Percentiles rank a stretch among this genome's conserved stretches.
Evolutionary conservation across 345 rosid genomes (phyloP).

Genomic region (Limnanthes douglasii): DNA sequence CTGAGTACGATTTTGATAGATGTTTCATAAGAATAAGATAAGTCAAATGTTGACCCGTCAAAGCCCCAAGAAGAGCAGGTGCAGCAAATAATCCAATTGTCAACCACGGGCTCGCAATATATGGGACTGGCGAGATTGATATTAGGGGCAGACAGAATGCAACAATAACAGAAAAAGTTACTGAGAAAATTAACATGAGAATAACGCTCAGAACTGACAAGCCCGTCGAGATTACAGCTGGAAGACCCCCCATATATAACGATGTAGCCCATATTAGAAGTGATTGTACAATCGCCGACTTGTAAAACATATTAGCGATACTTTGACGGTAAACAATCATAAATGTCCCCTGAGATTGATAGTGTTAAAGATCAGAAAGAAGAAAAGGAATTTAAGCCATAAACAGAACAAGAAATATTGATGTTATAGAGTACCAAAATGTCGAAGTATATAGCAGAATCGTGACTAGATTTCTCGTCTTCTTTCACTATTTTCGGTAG

Average conservation of each 20-base stretch:
- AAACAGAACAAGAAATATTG: constrained; percentile 6
- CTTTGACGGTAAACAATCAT: constrained; percentile 57
- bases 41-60: constrained; percentile 79
- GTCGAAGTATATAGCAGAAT: constrained; percentile 55
- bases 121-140: constrained; percentile 69
- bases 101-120: constrained; percentile 71
- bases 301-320: constrained; percentile 59
- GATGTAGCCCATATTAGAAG: constrained; percentile 71
- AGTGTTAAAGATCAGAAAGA: neutral
- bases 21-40: constrained; percentile 35
- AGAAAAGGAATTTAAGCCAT: constrained; percentile 2
- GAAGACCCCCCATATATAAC: constrained; percentile 79
- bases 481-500: constrained; percentile 25
- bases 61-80: constrained; percentile 82
- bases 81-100: constrained; percentile 71
- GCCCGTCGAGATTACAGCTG: constrained; percentile 45
- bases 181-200: constrained; percentile 56
- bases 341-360: constrained; percentile 53
- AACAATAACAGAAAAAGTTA: constrained; percentile 45
- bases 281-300: constrained; percentile 76
- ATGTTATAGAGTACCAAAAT: constrained; percentile 43
- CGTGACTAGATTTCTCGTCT: constrained; percentile 21
- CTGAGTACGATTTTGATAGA: constrained; percentile 30
- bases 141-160: constrained; percentile 64
- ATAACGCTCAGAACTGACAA: constrained; percentile 55